These are phyloP conservation scores for Fusarium compactum DNA, from an alignment of 2,329 filamentous ascomycete genomes.

Conservation along the genomic window DNA sequence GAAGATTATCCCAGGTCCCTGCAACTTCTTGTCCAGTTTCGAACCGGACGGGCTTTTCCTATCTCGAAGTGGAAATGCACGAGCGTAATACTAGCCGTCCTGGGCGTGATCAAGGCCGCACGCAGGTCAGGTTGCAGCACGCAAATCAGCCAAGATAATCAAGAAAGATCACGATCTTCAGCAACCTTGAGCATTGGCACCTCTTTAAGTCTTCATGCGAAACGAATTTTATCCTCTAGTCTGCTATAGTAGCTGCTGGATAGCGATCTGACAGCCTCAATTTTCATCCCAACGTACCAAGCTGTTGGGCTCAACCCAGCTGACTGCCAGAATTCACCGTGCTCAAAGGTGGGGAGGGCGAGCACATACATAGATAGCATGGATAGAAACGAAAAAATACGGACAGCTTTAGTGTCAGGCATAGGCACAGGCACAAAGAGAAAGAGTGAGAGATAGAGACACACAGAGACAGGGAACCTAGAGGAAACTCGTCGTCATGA, in stretches of 20 bases:
- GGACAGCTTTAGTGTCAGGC: background rate
- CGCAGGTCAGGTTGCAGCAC: conserved; percentile 41
- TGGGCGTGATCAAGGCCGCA: conserved; percentile 41
- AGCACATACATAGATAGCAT: background rate
- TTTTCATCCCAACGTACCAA: conserved; percentile 14
- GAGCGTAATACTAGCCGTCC: conserved; percentile 36
- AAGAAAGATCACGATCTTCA: conserved; percentile 20
- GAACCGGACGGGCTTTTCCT: conserved; percentile 32
- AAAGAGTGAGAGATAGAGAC: background rate
- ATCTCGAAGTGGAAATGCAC: conserved; percentile 40
- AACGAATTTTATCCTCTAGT: background rate
- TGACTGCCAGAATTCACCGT: conserved; percentile 12
- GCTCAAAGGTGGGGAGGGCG: conserved; percentile 16
- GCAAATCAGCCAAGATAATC: conserved; percentile 11
- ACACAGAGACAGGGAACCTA: background rate
- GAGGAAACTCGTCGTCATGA: conserved; percentile 20
- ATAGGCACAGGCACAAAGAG: conserved; percentile 10
- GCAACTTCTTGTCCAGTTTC: conserved; percentile 32
- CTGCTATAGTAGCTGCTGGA: background rate
- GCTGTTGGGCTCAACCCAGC: conserved; percentile 17
- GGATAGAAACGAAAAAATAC: background rate
- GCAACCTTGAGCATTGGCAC: conserved; percentile 21
- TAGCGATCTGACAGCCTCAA: conserved; percentile 14
- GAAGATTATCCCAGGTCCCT: conserved; percentile 23
- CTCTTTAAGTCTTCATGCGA: conserved; percentile 27